Base-by-base conservation (phyloP, 257 asterid species). In the Echium plantagineum region DNA sequence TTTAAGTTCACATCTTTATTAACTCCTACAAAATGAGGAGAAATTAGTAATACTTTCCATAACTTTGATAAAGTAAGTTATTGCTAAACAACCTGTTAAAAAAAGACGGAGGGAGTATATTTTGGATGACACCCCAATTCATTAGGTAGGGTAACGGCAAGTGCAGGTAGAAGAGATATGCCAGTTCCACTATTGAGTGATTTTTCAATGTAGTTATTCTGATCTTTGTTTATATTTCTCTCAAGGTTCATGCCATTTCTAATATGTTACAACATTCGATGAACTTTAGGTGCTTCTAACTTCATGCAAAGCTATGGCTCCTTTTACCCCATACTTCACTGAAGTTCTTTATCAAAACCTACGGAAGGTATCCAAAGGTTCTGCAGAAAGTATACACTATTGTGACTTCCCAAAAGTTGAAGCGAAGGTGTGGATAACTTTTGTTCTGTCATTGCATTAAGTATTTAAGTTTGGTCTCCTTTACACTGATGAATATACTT, bases 181-280 rank as follows among this genome's bases (percentile, higher is more conserved):
- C 49, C 49, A 42, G 10, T 42, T 42, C 12, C 3, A 9, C 49
- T 42, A 42, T 42, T 13, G 46, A 3, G 49, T 4, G 1, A 42
- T 42, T 42, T 42, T 10, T 10, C 12, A 2, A 2, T 4, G 10
- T 82, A 73, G 77, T 85, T 64, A 96, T 88, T 61, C 93, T 91
- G 26, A 66, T 31, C 22, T 60, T 19, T 62, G 7, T 20, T 42
- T 12, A 17, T 22, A 6, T 17, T 54, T 57, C 30, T 17, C 0
- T 1, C 9, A 13, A 28, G 56, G 68, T 83, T 93, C 66, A 95
- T 78, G 71, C 74, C 70, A 53, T 97, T 57, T 75, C 96, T 24
- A 86, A 93, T 75, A 95, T 89, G 31, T 94, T 93, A 52, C 97
- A 89, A 69, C 97, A 93, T 61, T 93, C 96, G 96, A 93, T 93